Evolutionary conservation across 2,329 filamentous ascomycete species (phyloP).

Genomic region (Cadophora malorum): DNA sequence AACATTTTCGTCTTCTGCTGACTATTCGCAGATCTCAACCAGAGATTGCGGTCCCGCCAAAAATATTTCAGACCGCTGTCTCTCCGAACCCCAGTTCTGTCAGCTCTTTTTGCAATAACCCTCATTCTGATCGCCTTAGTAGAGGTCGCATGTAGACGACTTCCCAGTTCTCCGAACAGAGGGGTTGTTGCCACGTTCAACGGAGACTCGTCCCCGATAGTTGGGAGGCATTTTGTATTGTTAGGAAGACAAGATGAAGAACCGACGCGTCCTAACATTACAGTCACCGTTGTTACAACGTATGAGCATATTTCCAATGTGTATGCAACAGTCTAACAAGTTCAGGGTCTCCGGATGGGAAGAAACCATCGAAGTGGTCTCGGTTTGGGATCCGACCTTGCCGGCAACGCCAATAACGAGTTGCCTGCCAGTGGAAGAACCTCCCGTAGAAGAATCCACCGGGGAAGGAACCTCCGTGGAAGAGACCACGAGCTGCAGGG

Average conservation of each 20-base stretch:
- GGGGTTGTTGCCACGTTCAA: constrained; percentile 13
- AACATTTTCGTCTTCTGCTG: not conserved
- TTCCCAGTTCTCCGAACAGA: constrained; percentile 16
- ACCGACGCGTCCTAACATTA: not conserved
- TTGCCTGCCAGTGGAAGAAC: not conserved
- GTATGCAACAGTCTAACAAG: not conserved
- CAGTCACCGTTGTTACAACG: not conserved
- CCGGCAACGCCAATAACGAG: not conserved
- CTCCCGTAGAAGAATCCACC: too few relatives aligned
- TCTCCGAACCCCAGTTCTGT: constrained; percentile 12
- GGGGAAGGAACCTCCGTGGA: too few relatives aligned
- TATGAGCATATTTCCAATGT: not conserved
- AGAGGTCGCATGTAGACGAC: constrained; percentile 13
- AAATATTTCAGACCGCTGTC: constrained; percentile 12
- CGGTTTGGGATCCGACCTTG: not conserved
- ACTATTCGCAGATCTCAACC: not conserved
- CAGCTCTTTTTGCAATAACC: constrained; percentile 3
- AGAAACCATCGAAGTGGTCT: constrained; percentile 4
- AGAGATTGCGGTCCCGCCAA: not conserved
- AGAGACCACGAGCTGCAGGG: not conserved
- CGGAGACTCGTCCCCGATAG: not conserved
- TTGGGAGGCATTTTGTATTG: not conserved
- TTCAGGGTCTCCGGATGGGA: not conserved
- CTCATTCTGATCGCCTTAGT: constrained; percentile 3
- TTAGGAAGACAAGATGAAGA: not conserved